Base-by-base conservation (phyloP, 1,139 yeast genomes). In the Protomyces lactucae-debilis region DNA sequence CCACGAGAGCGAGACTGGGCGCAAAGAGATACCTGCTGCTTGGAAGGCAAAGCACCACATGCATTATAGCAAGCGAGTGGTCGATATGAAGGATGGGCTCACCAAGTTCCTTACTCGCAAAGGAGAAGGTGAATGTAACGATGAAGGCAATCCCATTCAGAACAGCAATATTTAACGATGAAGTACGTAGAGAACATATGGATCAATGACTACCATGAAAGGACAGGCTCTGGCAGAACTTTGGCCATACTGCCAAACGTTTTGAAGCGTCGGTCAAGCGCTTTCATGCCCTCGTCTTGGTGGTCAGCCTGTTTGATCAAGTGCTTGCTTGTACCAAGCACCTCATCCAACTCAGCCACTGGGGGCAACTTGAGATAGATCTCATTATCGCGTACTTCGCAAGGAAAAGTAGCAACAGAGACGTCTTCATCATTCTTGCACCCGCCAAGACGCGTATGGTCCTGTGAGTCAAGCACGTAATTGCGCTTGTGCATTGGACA, bases 401-500 rank as follows among this genome's bases (percentile, higher is more conserved):
- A 67, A 2, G 73, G 75, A 66, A 75, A 75, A 1, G 75, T 73
- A 1, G 77, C 75, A 25, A 75, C 71, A 10, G 77, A 73, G 18
- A 70, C 70, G 14, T 66, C 55, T 18, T 70, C 68, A 65, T 73
- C 76, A 57, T 71, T 74, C 68, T 71, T 73, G 68, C 76, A 73
- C 8, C 72, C 68, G 2, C 77, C 77, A 3, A 59, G 52, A 36
- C 72, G 66, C 14, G 67, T 68, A 37, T 66, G 68, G 16, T 71
- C 68, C 16, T 65, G 68, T 0, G 65, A 53, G 16, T 73, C 75
- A 32, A 75, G 65, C 14, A 71, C 66, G 66, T 72, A 75, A 66
- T 75, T 75, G 28, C 75, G 72, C 68, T 73, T 73, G 66, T 75
- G 77, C 64, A 75, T 68, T 1, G 78, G 78, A 67, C 77, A 75